Evolutionary conservation across 768 basidiomycete genomes (phyloP), one percentile per base, ranked within the genome.

Genomic region (Leccinum variicolor): DNA sequence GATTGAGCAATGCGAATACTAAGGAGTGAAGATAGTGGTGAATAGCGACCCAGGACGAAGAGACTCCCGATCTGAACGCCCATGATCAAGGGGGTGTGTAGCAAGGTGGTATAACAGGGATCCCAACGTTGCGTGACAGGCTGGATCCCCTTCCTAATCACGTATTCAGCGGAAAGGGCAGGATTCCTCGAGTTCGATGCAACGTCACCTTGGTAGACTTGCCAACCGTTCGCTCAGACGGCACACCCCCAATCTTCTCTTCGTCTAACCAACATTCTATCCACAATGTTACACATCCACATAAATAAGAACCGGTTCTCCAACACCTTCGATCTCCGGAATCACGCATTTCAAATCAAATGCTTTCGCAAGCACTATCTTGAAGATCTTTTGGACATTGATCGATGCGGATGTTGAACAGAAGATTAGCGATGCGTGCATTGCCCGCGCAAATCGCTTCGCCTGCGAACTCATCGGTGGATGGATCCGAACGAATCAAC

Each of bases 341-440:
- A 98, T 95, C 65, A 95, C 93, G 70, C 95, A 98, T 83, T 98
- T 98, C 64, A 98, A 84, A 76, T 98, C 97, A 68, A 98, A 98
- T 31, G 95, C 94, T 70, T 98, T 96, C 50, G 93, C 91, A 51
- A 96, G 83, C 47, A 96, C 93, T 73, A 97, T 97, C 80, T 97
- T 95, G 85, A 96, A 96, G 64, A 96, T 96, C 81, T 99, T 99
- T 80, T 99, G 97, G 54, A 99, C 96, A 75, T 99, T 99, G 79
- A 98, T 97, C 60, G 95, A 95, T 62, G 96, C 95, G 50, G 93
- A 92, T 50, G 97, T 99, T 52, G 96, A 98, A 77, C 96, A 99
- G 76, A 98, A 99, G 73, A 99, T 97, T 59, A 99, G 77, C n/a
- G 95, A 96, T 17, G 97, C 95, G 73, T 98, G 95, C 97, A 99